Conservation (phyloP, 306 rosid genomes). For the Heteromeles arbutifolia region DNA sequence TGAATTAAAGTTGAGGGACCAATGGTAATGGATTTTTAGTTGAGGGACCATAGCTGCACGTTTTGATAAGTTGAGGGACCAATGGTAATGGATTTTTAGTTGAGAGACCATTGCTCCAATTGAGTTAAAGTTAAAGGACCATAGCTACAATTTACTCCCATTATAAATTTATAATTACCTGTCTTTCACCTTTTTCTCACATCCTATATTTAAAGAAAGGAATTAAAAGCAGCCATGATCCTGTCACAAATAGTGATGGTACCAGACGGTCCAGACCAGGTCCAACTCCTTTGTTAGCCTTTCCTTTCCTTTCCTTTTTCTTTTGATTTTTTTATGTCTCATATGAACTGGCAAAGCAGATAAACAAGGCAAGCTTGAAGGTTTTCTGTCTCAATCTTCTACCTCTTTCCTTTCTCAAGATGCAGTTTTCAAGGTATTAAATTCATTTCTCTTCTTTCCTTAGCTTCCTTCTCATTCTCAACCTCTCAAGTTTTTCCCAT, state of each 20-base stretch:
- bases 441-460: constrained; percentile 11
- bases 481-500: not conserved
- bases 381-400: constrained; percentile 30
- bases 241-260: constrained; percentile 31
- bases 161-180: too few species aligned
- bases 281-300: constrained; percentile 13
- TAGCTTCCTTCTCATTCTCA: constrained; percentile 11
- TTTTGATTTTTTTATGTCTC: constrained; percentile 13
- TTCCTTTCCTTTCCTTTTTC: not conserved
- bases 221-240: constrained; percentile 27
- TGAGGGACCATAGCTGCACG: too few species aligned
- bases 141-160: too few species aligned
- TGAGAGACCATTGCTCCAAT: too few species aligned
- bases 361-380: constrained; percentile 24
- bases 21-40: too few species aligned
- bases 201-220: not conserved
- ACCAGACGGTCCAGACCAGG: constrained; percentile 17
- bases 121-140: too few species aligned
- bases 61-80: too few species aligned
- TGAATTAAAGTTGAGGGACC: too few species aligned
- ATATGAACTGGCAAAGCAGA: constrained; percentile 46
- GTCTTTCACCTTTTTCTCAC: too few species aligned
- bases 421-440: constrained; percentile 23
- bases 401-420: constrained; percentile 17
- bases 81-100: too few species aligned